These are phyloP conservation scores for Pseudozyma tsukubaensis DNA, from an alignment of 1,284 basidiomycete genomes.

Conservation along the genomic window DNA sequence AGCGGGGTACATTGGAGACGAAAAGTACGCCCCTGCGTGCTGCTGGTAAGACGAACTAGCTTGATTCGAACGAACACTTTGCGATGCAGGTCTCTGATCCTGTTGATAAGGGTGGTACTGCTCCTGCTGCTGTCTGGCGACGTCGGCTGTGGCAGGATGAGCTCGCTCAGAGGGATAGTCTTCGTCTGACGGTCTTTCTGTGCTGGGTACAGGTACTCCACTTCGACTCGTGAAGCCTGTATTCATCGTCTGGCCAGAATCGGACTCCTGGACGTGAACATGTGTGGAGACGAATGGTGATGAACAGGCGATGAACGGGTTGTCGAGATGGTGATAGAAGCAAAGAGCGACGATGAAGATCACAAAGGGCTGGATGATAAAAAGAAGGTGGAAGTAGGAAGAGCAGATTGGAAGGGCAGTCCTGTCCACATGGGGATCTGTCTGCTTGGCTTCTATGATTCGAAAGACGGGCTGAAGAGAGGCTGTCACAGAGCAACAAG, in stretches of 20 bases:
- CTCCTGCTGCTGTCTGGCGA: conserved; percentile 8
- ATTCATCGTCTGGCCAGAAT: conserved; percentile 26
- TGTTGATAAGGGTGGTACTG: conserved; percentile 3
- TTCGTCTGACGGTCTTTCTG: conserved; percentile 4
- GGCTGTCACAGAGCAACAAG: too few relatives aligned
- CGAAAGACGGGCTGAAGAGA: too few relatives aligned
- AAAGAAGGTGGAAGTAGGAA: too few relatives aligned
- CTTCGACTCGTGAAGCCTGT: conserved; percentile 14
- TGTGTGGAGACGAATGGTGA: background rate
- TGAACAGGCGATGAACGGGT: too few relatives aligned
- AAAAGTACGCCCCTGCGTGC: background rate
- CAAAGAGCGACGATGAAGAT: too few relatives aligned
- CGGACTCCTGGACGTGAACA: conserved; percentile 2
- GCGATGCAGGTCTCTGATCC: conserved; percentile 1
- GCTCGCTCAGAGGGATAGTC: conserved; percentile 2
- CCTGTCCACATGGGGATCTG: too few relatives aligned
- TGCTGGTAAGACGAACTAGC: conserved; percentile 1
- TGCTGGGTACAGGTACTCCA: conserved; percentile 10
- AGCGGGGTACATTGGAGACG: conserved; percentile 20
- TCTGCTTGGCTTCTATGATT: too few relatives aligned
- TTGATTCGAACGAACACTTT: background rate
- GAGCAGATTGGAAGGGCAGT: too few relatives aligned
- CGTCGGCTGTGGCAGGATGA: background rate
- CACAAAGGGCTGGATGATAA: too few relatives aligned
- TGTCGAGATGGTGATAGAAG: too few relatives aligned